Evolutionary conservation across 805 yeast species (phyloP), one percentile per base, ranked within the genome.

Genomic region (Candida odintsovae): DNA sequence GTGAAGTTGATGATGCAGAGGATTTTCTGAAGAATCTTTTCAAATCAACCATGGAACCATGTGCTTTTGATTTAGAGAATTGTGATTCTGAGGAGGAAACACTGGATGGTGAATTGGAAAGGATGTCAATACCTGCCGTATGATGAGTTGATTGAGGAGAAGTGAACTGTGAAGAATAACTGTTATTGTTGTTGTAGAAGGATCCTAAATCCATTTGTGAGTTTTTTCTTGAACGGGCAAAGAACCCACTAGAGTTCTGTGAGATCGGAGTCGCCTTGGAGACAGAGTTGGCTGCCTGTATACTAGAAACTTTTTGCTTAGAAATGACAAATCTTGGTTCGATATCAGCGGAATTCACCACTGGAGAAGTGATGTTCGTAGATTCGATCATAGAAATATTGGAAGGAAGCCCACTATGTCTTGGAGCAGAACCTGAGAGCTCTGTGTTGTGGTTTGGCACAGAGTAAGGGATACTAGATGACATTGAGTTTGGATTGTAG

Each of bases 301-400:
- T 56, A 18, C 54, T 59, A 22, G 54, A 82, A 21, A 82, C 79
- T 45, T 86, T 77, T 50, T 84, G 94, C 57, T 87, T 80, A 11
- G 95, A 86, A 36, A 90, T 84, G 42, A 90, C 80, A 60, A 90
- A 89, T 38, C 96, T 73, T 15, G 95, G 86, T 60, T 89, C 97
- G n/a, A 90, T 81, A 28, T 80, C 74, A 15, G 73, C 70, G 18
- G 78, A 66, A 37, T 70, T 60, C 6, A 85, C 85, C 44, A 74
- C 77, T 3, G 94, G 94, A 0, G 90, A 83, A 45, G 80, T 81
- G 46, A 86, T 79, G 49, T 81, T 79, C 47, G 80, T 83, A 12
- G 88, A 81, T 49, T 60, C 73, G 48, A 65, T 72, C 46, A 70
- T 69, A 19, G 70, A 53, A 10, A 67, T 64, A 50, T 71, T 72